Percentiles rank a stretch among this genome's conserved stretches.
Evolutionary conservation across 169 alveolate genomes (phyloP).

Genomic region (Eimeria sp.): DNA sequence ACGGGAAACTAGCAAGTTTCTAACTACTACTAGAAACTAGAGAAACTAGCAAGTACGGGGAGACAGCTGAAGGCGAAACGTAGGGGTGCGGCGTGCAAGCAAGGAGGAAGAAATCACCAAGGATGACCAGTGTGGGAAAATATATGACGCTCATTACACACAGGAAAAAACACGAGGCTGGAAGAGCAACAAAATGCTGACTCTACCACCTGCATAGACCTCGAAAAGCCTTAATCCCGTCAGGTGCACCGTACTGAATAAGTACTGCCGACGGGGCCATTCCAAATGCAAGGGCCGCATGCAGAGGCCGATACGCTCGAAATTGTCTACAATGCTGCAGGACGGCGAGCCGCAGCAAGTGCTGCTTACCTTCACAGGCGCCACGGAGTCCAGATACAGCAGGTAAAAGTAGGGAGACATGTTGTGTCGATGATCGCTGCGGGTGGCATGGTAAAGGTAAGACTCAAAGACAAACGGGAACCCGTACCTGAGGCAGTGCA

Average conservation of each 20-base stretch:
- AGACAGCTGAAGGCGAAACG: neutral
- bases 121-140: neutral
- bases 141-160: neutral
- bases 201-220: neutral
- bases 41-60: neutral
- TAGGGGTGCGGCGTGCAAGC: neutral
- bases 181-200: neutral
- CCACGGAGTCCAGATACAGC: conserved; percentile 91
- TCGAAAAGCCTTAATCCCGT: neutral
- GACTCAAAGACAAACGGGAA: conserved; percentile 86
- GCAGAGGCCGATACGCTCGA: neutral
- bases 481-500: conserved; percentile 83
- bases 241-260: neutral
- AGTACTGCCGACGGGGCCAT: neutral
- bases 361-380: conserved; percentile 86
- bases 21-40: too few relatives aligned
- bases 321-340: neutral
- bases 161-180: neutral
- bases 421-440: conserved; percentile 99
- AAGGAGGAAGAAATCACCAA: neutral
- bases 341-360: neutral
- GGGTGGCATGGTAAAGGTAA: conserved; percentile 96
- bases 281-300: neutral
- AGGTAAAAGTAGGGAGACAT: conserved; percentile 97
- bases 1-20: too few relatives aligned